A percentile compares a stretch with the other conserved stretches of the same genome.
Evolutionary conservation across 257 asterid genomes (phyloP).

Genomic region (Cruciata laevipes): DNA sequence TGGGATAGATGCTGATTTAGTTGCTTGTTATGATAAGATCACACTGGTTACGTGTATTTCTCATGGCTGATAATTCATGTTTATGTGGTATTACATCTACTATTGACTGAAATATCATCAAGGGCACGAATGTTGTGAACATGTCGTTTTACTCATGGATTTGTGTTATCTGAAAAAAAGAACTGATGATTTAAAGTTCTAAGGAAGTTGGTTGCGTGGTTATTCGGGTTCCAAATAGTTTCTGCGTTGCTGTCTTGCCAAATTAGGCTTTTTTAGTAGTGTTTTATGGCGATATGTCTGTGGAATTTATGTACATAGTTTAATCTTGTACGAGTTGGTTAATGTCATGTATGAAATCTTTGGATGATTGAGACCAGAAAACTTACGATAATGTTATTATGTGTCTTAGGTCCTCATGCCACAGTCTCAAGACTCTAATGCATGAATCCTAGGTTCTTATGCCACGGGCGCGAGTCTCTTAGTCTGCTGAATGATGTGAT

Average conservation of each 20-base stretch:
- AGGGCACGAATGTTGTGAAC: neutral
- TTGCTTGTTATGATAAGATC: neutral
- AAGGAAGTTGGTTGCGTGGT: neutral
- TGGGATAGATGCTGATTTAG: neutral
- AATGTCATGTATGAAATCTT: too few relatives aligned
- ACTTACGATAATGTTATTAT: neutral
- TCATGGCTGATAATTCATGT: neutral
- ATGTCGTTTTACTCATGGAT: neutral
- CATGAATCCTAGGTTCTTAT: neutral
- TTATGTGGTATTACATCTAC: neutral
- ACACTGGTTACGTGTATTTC: neutral
- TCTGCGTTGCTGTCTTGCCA: neutral
- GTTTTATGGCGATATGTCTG: too few relatives aligned
- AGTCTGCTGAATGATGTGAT: neutral
- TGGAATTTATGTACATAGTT: neutral
- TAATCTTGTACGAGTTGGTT: too few relatives aligned
- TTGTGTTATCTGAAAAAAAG: neutral
- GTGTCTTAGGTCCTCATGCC: constrained; percentile 2
- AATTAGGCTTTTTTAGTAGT: neutral
- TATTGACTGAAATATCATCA: neutral
- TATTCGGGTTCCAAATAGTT: neutral
- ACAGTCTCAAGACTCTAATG: neutral
- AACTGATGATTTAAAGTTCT: neutral
- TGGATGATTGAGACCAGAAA: neutral
- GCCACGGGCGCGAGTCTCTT: neutral